A percentile compares a stretch with the other conserved stretches of the same genome.
Evolutionary conservation across 768 basidiomycete genomes (phyloP).

Genomic region (Chalciporus pseudorubinellus): DNA sequence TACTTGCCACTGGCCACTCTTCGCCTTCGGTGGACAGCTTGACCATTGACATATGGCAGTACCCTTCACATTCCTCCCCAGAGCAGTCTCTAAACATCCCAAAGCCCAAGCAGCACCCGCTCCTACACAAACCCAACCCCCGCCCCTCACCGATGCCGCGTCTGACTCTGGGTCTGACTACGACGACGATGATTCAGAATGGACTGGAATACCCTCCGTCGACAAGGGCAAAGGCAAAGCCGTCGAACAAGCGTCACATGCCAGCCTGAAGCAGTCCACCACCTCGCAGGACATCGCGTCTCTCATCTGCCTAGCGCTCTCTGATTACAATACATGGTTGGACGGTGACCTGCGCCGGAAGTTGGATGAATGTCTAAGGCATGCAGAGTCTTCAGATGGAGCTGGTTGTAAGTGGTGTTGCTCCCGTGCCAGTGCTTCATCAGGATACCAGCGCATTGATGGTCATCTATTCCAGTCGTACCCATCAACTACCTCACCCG

Average conservation of each 20-base stretch:
- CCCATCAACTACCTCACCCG: conserved; percentile 56
- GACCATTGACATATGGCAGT: conserved; percentile 21
- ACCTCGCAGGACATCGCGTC: conserved; percentile 46
- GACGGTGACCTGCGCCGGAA: conserved; percentile 53
- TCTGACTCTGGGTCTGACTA: conserved; percentile 7
- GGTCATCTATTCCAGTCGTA: conserved; percentile 43
- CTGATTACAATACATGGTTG: conserved; percentile 67
- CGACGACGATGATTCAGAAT: background rate
- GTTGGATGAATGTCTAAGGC: conserved; percentile 36
- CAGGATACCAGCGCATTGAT: conserved; percentile 9
- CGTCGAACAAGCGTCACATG: conserved; percentile 4
- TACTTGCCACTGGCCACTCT: no score
- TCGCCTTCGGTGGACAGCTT: no score
- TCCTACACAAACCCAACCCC: conserved; percentile 1
- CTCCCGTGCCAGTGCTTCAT: no score
- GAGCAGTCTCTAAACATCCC: conserved; percentile 40
- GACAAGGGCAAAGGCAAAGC: conserved; percentile 28
- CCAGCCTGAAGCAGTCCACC: conserved; percentile 21
- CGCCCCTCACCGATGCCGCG: conserved; percentile 5
- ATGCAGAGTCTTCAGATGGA: conserved; percentile 13
- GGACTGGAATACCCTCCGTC: background rate
- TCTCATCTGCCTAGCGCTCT: conserved; percentile 60
- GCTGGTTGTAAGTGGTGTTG: conserved; percentile 49
- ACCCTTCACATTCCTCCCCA: conserved; percentile 46
- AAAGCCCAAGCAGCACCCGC: conserved; percentile 22